Evolutionary conservation across 306 rosid species (phyloP).

Genomic region (Cicer cuneatum): DNA sequence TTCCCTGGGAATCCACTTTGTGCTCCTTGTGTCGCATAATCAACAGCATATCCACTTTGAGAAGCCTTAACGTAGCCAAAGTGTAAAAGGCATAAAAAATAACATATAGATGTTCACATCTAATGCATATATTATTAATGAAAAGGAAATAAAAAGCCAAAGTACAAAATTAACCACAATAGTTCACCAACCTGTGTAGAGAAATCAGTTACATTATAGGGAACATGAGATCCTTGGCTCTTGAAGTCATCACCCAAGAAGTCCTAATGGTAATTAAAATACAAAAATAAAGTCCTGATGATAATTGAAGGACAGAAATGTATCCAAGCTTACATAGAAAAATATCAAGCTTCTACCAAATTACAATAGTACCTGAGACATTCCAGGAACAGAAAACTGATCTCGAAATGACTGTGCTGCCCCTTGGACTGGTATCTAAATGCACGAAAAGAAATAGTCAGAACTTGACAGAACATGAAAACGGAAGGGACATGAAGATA

Average conservation of each 20-base stretch:
- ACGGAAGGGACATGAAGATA: slow-evolving; percentile 4
- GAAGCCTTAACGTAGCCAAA: slow-evolving; percentile 67
- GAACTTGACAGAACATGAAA: slow-evolving; percentile 21
- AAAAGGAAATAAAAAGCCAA: neutral
- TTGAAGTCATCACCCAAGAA: slow-evolving; percentile 99
- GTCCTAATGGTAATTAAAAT: slow-evolving; percentile 61
- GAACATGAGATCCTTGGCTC: slow-evolving; percentile 99
- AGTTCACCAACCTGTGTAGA: slow-evolving; percentile 80
- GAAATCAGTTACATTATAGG: slow-evolving; percentile 90
- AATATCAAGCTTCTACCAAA: slow-evolving; percentile 5
- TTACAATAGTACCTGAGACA: slow-evolving; percentile 79
- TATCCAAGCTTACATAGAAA: slow-evolving; percentile 33
- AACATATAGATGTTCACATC: neutral
- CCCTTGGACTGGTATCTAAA: slow-evolving; percentile 88
- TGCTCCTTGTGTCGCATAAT: slow-evolving; percentile 91
- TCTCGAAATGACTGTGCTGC: slow-evolving; percentile 84
- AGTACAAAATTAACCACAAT: slow-evolving; percentile 1
- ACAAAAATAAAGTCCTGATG: slow-evolving; percentile 62
- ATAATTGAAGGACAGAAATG: slow-evolving; percentile 36
- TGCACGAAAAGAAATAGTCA: slow-evolving; percentile 45
- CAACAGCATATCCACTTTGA: slow-evolving; percentile 94
- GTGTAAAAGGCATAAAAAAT: slow-evolving; percentile 30
- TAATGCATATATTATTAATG: neutral
- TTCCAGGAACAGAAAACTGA: slow-evolving; percentile 89
- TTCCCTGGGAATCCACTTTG: slow-evolving; percentile 96